phyloP scores from a whole-genome alignment of 805 yeast species.

The Wickerhamomyces mucosus region DNA sequence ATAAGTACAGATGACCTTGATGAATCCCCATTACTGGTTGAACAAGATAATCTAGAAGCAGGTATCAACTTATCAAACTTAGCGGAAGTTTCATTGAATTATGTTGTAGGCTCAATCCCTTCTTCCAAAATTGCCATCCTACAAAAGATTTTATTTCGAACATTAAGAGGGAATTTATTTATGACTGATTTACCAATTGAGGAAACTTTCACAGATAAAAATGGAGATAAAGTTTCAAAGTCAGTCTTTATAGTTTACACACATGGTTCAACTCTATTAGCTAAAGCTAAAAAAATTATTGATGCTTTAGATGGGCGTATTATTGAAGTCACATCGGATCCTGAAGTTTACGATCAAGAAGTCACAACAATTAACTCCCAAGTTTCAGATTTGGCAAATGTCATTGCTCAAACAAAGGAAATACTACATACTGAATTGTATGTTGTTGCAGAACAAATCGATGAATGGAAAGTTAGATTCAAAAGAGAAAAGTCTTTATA shows the following conservation, averaged over 20 bases:
- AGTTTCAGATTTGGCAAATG: slow-evolving; percentile 42
- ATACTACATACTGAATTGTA: slow-evolving; percentile 71
- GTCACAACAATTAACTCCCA: slow-evolving; percentile 12
- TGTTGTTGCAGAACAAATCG: slow-evolving; percentile 65
- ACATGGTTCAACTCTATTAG: slow-evolving; percentile 71
- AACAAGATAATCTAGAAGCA: slow-evolving; percentile 27
- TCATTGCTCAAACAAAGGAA: slow-evolving; percentile 52
- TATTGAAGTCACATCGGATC: slow-evolving; percentile 41
- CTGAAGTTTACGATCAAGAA: slow-evolving; percentile 26
- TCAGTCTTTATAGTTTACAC: slow-evolving; percentile 84
- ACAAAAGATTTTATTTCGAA: slow-evolving; percentile 85
- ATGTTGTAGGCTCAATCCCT: slow-evolving; percentile 67
- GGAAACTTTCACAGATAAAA: slow-evolving; percentile 57
- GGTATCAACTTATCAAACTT: slow-evolving; percentile 19
- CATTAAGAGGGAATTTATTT: slow-evolving; percentile 84
- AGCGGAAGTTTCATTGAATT: slow-evolving; percentile 18
- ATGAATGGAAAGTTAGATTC: slow-evolving; percentile 59
- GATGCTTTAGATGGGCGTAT: slow-evolving; percentile 85
- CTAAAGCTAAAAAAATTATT: slow-evolving; percentile 71
- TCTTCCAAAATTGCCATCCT: slow-evolving; percentile 60
- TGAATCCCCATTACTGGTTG: slow-evolving; percentile 28
- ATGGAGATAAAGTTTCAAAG: slow-evolving; percentile 50
- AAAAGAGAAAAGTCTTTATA: slow-evolving; percentile 80
- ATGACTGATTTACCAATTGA: slow-evolving; percentile 66
- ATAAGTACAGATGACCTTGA: slow-evolving; percentile 27